These are phyloP conservation scores for Suillus hirtellus DNA, from an alignment of 768 basidiomycete species.

Conservation along the genomic window DNA sequence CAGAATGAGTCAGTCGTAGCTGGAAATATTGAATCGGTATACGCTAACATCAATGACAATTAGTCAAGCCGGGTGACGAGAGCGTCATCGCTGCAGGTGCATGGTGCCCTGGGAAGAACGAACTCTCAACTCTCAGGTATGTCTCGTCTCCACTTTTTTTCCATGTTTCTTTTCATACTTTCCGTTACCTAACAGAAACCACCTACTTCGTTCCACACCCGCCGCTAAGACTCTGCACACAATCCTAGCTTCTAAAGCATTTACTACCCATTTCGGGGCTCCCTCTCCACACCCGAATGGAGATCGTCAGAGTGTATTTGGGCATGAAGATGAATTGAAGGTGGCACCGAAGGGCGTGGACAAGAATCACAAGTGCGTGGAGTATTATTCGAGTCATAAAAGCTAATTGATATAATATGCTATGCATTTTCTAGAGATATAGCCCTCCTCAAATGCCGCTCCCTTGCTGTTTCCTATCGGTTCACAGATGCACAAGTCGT, in stretches of 20 bases:
- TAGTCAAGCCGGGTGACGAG: slow-evolving; percentile 66
- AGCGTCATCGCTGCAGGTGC: slow-evolving; percentile 78
- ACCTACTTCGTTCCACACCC: slow-evolving; percentile 58
- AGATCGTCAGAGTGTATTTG: slow-evolving; percentile 76
- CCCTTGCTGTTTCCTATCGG: slow-evolving; percentile 38
- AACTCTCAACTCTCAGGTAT: slow-evolving; percentile 75
- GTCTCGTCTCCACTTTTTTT: slow-evolving; percentile 4
- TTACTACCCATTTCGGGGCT: slow-evolving; percentile 77
- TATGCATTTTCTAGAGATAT: slow-evolving; percentile 50
- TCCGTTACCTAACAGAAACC: slow-evolving; percentile 40
- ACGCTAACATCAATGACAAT: slow-evolving; percentile 9
- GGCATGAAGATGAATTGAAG: slow-evolving; percentile 85
- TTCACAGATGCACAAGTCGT: slow-evolving; percentile 79
- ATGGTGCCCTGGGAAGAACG: slow-evolving; percentile 79
- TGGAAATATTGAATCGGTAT: not conserved
- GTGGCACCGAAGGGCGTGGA: slow-evolving; percentile 55
- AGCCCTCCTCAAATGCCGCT: slow-evolving; percentile 84
- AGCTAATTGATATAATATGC: not conserved
- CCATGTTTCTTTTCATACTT: not conserved
- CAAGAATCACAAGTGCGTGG: not conserved
- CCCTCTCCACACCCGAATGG: slow-evolving; percentile 64
- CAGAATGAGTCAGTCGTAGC: slow-evolving; percentile 2
- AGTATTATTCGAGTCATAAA: not conserved
- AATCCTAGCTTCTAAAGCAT: slow-evolving; percentile 66
- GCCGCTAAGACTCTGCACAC: slow-evolving; percentile 51